Evolutionary conservation across 1,284 basidiomycete species (phyloP).

Genomic region (Grifola frondosa): DNA sequence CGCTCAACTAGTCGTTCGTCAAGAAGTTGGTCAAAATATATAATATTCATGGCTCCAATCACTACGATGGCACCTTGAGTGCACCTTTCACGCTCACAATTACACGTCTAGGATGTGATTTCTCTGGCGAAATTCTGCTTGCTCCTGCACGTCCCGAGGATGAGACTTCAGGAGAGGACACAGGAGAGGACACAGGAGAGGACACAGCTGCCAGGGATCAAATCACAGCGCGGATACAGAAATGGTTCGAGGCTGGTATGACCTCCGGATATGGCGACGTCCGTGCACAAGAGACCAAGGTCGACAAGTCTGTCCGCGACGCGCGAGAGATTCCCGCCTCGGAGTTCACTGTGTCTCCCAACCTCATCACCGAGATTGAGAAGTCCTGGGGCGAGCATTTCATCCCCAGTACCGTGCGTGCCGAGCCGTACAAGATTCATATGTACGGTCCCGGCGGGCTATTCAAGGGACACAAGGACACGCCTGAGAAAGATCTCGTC

Average conservation of each 20-base stretch:
- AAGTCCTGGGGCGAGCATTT: slow-evolving; percentile 22
- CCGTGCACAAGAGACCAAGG: slow-evolving; percentile 18
- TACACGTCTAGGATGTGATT: too few species aligned
- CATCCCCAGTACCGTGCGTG: slow-evolving; percentile 20
- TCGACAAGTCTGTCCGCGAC: slow-evolving; percentile 22
- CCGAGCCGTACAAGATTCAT: slow-evolving; percentile 32
- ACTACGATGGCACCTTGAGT: too few species aligned
- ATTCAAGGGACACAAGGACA: slow-evolving; percentile 29
- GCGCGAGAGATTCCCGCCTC: slow-evolving; percentile 26
- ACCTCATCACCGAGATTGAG: slow-evolving; percentile 16
- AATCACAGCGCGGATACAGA: not conserved
- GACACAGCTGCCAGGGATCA: too few species aligned
- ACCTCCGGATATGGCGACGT: slow-evolving; percentile 27
- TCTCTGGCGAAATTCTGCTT: too few species aligned
- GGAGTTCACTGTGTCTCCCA: slow-evolving; percentile 20
- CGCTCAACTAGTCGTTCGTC: too few species aligned
- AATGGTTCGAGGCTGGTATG: slow-evolving; percentile 13
- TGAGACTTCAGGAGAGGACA: too few species aligned
- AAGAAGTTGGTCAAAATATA: too few species aligned
- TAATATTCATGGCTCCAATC: too few species aligned
- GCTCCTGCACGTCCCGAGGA: too few species aligned
- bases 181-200: too few species aligned
- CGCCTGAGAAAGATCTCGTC: slow-evolving; percentile 24
- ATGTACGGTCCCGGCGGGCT: slow-evolving; percentile 28
- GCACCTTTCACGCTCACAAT: too few species aligned